Conservation (phyloP, 2,329 filamentous ascomycete species). For the Venturia carpophila region DNA sequence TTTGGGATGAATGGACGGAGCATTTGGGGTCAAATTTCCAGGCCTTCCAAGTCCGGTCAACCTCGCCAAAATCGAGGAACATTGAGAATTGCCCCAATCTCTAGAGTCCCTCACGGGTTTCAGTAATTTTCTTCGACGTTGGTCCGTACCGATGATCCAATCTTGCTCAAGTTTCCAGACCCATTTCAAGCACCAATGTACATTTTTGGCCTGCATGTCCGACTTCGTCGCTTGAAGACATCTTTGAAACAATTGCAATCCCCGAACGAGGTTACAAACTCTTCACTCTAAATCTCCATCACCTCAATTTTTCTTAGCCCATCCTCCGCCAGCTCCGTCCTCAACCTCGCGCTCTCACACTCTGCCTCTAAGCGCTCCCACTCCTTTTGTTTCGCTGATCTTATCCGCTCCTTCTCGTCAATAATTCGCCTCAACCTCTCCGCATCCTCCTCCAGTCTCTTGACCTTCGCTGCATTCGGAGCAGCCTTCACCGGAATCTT, state of each 20-base stretch:
- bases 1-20: background rate
- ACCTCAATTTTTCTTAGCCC: constrained; percentile 32
- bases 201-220: background rate
- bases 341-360: constrained; percentile 37
- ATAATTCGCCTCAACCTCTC: constrained; percentile 38
- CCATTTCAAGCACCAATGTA: background rate
- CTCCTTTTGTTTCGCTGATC: constrained; percentile 36
- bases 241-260: background rate
- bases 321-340: constrained; percentile 41
- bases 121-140: background rate
- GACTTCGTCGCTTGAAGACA: background rate
- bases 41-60: background rate
- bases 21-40: background rate
- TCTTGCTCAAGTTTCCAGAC: background rate
- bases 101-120: background rate
- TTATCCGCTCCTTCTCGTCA: constrained; percentile 39
- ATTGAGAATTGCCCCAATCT: background rate
- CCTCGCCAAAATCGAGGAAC: background rate
- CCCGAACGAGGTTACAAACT: background rate
- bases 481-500: constrained; percentile 29
- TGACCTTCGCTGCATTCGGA: constrained; percentile 22
- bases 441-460: constrained; percentile 41
- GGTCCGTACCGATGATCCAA: background rate
- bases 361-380: constrained; percentile 41
- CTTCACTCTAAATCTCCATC: constrained; percentile 13